These are phyloP conservation scores for Peronospora farinosa DNA, from an alignment of 352 stramenopile genomes.

Conservation along the genomic window DNA sequence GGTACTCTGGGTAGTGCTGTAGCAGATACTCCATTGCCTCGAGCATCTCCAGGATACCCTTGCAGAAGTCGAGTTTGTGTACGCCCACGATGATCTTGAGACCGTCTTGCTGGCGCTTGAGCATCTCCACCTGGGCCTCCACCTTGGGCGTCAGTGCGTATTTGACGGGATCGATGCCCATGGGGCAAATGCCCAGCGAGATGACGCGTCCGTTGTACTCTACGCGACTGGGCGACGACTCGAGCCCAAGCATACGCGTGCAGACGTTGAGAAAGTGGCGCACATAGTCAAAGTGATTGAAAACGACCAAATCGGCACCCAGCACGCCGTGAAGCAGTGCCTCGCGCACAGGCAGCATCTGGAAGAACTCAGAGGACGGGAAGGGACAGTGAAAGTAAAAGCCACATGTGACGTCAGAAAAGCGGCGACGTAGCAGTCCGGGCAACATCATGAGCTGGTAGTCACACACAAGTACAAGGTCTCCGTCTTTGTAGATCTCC, in stretches of 20 bases:
- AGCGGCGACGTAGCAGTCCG: slow-evolving; percentile 61
- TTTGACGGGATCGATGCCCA: slow-evolving; percentile 84
- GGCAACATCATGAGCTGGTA: slow-evolving; percentile 87
- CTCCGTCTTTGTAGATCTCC: slow-evolving; percentile 80
- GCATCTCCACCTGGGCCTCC: slow-evolving; percentile 36
- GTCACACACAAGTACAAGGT: slow-evolving; percentile 85
- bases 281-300: slow-evolving; percentile 89
- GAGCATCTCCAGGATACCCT: slow-evolving; percentile 86
- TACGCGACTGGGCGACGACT: slow-evolving; percentile 78
- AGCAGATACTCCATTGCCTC: slow-evolving; percentile 87
- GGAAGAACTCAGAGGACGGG: slow-evolving; percentile 87
- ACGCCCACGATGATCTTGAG: slow-evolving; percentile 78
- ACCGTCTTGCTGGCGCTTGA: slow-evolving; percentile 53
- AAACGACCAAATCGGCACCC: slow-evolving; percentile 80
- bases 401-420: slow-evolving; percentile 70
- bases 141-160: slow-evolving; percentile 66
- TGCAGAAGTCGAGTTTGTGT: slow-evolving; percentile 76
- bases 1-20: slow-evolving; percentile 86
- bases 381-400: slow-evolving; percentile 88
- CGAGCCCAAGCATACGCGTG: slow-evolving; percentile 81
- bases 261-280: slow-evolving; percentile 83
- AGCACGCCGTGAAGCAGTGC: slow-evolving; percentile 75
- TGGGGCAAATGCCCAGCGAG: slow-evolving; percentile 82
- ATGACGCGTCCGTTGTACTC: slow-evolving; percentile 86
- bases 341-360: slow-evolving; percentile 79